Evolutionary conservation across 768 basidiomycete species (phyloP).

Genomic region (Coprinopsis marcescibilis): DNA sequence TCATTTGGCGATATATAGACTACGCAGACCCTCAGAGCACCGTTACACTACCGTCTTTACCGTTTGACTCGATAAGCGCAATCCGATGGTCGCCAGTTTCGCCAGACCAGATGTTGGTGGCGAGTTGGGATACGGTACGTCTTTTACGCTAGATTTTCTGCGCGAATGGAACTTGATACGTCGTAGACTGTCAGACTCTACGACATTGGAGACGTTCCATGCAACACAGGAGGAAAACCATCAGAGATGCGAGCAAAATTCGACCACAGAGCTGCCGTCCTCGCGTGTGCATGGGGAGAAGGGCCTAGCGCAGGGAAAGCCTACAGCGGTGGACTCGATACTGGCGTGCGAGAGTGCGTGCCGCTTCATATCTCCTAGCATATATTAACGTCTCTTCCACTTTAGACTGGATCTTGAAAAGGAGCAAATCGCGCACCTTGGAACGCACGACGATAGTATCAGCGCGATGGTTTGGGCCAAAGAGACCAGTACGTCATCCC

Average conservation of each 20-base stretch:
- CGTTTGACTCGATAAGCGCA: slow-evolving; percentile 81
- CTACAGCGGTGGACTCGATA: slow-evolving; percentile 86
- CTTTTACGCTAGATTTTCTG: not conserved
- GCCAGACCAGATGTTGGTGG: slow-evolving; percentile 73
- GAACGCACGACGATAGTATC: slow-evolving; percentile 76
- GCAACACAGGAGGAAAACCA: slow-evolving; percentile 44
- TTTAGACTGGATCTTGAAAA: slow-evolving; percentile 69
- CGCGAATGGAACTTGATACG: not conserved
- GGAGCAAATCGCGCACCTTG: slow-evolving; percentile 68
- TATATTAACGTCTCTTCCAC: not conserved
- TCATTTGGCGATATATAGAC: too few relatives aligned
- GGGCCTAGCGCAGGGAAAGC: slow-evolving; percentile 45
- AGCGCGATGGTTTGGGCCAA: slow-evolving; percentile 69
- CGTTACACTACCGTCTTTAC: slow-evolving; percentile 43
- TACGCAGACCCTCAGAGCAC: not conserved
- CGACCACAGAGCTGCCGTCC: slow-evolving; percentile 82
- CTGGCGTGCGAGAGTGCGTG: slow-evolving; percentile 74
- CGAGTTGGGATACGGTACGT: slow-evolving; percentile 82
- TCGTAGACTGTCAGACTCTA: slow-evolving; percentile 34
- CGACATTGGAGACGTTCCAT: slow-evolving; percentile 60
- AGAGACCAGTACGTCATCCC: slow-evolving; percentile 49
- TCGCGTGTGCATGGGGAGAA: slow-evolving; percentile 71
- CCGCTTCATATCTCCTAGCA: not conserved
- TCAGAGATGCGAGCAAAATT: slow-evolving; percentile 62
- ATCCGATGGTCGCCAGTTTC: slow-evolving; percentile 77